Base-by-base conservation (phyloP, 257 asterid species). In the Solanum appendiculatum region DNA sequence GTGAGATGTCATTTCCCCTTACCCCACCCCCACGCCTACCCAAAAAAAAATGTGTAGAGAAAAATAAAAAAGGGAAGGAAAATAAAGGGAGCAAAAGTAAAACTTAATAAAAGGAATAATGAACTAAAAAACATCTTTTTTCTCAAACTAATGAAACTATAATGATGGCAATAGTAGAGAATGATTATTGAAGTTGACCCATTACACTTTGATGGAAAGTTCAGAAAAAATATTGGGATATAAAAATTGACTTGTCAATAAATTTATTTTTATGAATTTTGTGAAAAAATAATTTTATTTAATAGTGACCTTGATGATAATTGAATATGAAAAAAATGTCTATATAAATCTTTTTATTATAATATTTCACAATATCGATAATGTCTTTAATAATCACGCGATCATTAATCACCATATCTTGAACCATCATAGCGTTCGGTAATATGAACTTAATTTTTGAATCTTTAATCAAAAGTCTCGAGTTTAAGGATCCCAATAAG, bases 141-240 rank as follows among this genome's bases (percentile, higher is more conserved):
- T 44, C 64, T 78, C 84, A 78, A 78, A 78, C 64, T 44, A 78
- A 86, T 48, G 72, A 86, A 72, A 40, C 58, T 54, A 33, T 54
- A 86, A 86, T 86, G 84, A 80, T 46, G 27, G 29, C 15, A 80
- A 80, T 29, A 80, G 39, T 80, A 12, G 42, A 46, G 18, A 80
- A 80, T 80, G 42, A 80, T 29, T 80, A 80, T 29, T 46, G 85
- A 80, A 80, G 85, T 80, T 46, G 85, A 80, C 85, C 58, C 42
- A 44, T 80, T 27, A 80, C 16, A 29, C 25, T 15, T 25, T 42
- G 9, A 9, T 42, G 15, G 5, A 25, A 42, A 78, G 16, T 25
- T 8, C 29, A n/a, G 14, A 14, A 40, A 77, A n/a, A n/a, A n/a
- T n/a, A n/a, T n/a, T 13, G 25, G 34, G 34, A 33, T 33, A 33